Evolutionary conservation across 345 rosid species (phyloP).

Genomic region (Arabidopsis thaliana): DNA sequence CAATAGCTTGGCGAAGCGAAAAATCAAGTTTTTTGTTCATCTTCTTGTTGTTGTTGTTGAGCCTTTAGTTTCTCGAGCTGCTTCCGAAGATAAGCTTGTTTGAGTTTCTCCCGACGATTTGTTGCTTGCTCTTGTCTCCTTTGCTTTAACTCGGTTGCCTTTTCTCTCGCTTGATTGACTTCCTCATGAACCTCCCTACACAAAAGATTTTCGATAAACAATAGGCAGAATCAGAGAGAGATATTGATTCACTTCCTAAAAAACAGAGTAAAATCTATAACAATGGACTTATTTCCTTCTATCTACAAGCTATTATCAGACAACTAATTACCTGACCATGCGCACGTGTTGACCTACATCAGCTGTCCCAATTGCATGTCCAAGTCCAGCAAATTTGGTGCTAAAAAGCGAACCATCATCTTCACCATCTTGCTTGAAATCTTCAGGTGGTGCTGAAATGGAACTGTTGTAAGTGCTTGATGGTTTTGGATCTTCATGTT

Average conservation of each 20-base stretch:
- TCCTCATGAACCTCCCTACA: conserved; percentile 91
- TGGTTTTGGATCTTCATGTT: conserved; percentile 48
- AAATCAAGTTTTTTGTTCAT: conserved; percentile 26
- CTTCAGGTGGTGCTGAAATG: conserved; percentile 43
- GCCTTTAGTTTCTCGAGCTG: conserved; percentile 87
- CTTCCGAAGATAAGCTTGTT: conserved; percentile 83
- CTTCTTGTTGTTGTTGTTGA: conserved; percentile 34
- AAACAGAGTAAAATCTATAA: not conserved
- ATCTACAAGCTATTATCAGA: not conserved
- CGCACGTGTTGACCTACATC: conserved; percentile 80
- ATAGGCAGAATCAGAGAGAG: not conserved
- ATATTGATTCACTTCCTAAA: not conserved
- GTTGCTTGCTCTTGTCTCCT: conserved; percentile 78
- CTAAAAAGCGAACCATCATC: conserved; percentile 51
- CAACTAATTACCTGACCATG: conserved; percentile 65
- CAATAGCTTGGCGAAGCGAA: not conserved
- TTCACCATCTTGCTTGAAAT: conserved; percentile 45
- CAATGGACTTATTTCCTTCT: not conserved
- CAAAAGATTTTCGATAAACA: not conserved
- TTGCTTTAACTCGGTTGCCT: conserved; percentile 65
- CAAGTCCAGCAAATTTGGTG: conserved; percentile 63
- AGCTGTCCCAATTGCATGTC: conserved; percentile 57
- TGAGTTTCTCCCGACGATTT: conserved; percentile 77
- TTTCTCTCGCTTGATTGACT: conserved; percentile 85
- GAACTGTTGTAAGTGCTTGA: conserved; percentile 37